Evolutionary conservation across 495 filamentous ascomycete species (phyloP), one percentile per base, ranked within the genome.

Genomic region (Pyronema omphalodes): DNA sequence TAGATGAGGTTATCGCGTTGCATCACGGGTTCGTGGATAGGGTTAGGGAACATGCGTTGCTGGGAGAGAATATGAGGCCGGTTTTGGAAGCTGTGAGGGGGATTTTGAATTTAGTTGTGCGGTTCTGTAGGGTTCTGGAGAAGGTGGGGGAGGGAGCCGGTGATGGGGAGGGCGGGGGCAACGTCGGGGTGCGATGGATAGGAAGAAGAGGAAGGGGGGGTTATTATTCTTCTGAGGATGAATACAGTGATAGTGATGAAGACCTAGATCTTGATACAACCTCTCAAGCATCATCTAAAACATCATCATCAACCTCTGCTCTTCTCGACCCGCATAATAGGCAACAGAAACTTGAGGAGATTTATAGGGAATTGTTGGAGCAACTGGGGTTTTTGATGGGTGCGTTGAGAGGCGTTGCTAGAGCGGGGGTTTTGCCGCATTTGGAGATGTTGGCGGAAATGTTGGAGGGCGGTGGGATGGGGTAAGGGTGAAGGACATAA

Each of bases 1-100:
- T 95, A 3, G 86, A 94, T 60, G 75, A 74, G 6, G 93, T 95
- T 84, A 76, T 86, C 12, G 65, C 67, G 14, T 76, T 80, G 0
- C 88, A 94, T 63, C 65, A 73, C 7, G 58, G 61, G 1, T 93
- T 81, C 59, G 70, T 84, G 43, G 69, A 70, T 35, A 71, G 72
- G 7, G 62, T 88, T 6, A 69, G 79, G 58, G 74, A 76, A 43
- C 77, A 84, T 57, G 75, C 80, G 46, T 73, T 89, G 7, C 73
- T 93, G 0, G 75, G 80, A 0, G 57, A 71, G 4, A 78, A 78
- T 57, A 69, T 86, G 11, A 64, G 71, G 12, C 77, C 80, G 0
- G 80, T 88, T 43, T 74, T 79, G 52, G 71, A 83, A 58, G 73
- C 74, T 17, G 77, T 86, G 33, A 69, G 83, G 19, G 74, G 77